These are phyloP conservation scores for Scedosporium minutisporum DNA, from an alignment of 2,329 filamentous ascomycete species.

Conservation along the genomic window DNA sequence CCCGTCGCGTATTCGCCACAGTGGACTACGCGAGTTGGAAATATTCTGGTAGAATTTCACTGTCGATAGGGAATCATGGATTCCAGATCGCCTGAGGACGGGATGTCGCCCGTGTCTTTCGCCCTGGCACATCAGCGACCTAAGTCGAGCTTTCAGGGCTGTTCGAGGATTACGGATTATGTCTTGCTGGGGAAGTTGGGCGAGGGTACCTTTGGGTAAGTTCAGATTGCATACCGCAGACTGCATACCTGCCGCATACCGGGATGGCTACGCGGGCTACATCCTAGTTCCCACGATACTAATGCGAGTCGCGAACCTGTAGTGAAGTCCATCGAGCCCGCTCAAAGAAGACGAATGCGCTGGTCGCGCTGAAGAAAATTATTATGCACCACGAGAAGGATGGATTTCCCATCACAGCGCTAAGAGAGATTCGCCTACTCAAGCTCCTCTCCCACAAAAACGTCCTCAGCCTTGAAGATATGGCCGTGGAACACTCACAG, in stretches of 20 bases:
- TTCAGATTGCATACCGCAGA: slow-evolving; percentile 5
- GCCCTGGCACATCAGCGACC: slow-evolving; percentile 46
- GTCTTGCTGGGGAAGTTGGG: slow-evolving; percentile 76
- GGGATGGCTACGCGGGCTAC: too few species aligned
- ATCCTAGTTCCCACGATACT: not conserved
- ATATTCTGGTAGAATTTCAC: not conserved
- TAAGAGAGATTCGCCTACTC: slow-evolving; percentile 93
- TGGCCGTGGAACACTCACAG: slow-evolving; percentile 77
- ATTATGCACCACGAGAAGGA: slow-evolving; percentile 99
- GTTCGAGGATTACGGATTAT: slow-evolving; percentile 73
- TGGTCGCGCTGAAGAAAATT: slow-evolving; percentile 95
- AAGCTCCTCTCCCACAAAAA: slow-evolving; percentile 92
- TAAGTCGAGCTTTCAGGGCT: slow-evolving; percentile 63
- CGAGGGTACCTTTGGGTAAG: slow-evolving; percentile 88
- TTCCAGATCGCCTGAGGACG: not conserved
- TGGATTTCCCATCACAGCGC: slow-evolving; percentile 96
- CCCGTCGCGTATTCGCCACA: not conserved
- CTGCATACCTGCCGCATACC: not conserved
- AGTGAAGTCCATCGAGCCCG: slow-evolving; percentile 87
- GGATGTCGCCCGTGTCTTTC: slow-evolving; percentile 27
- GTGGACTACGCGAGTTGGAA: not conserved
- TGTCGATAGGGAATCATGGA: slow-evolving; percentile 1
- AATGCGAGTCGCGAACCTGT: slow-evolving; percentile 3
- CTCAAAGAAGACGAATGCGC: slow-evolving; percentile 60
- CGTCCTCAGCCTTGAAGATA: slow-evolving; percentile 79